Percentiles rank a stretch among this genome's conserved stretches.
Conservation (phyloP, 1,139 yeast genomes). For the Geotrichum siamense region DNA sequence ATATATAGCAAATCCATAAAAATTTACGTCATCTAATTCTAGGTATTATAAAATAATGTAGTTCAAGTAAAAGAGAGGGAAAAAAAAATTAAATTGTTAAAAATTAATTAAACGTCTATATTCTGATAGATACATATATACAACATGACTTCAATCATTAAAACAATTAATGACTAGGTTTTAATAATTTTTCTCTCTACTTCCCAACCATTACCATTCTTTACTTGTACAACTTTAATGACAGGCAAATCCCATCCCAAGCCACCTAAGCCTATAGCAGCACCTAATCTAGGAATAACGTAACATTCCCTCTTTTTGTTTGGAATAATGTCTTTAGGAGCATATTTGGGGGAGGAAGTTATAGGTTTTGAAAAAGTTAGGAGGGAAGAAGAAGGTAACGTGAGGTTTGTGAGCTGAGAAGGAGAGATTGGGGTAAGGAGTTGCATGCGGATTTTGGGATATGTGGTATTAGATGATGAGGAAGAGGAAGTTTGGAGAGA, state of each 20-base stretch:
- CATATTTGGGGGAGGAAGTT: slow-evolving; percentile 66
- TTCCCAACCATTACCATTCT: slow-evolving; percentile 37
- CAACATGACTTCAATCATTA: no score
- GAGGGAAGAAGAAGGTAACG: slow-evolving; percentile 62
- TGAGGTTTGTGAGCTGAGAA: slow-evolving; percentile 68
- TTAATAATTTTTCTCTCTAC: no score
- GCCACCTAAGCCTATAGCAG: slow-evolving; percentile 73
- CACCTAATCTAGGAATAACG: slow-evolving; percentile 88
- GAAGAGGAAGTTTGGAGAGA: slow-evolving; percentile 16
- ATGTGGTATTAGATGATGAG: slow-evolving; percentile 18
- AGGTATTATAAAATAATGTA: no score
- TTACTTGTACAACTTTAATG: slow-evolving; percentile 64
- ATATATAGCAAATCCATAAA: no score
- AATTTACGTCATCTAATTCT: no score
- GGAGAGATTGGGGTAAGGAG: slow-evolving; percentile 72
- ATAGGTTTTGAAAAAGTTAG: slow-evolving; percentile 84
- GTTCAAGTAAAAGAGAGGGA: no score
- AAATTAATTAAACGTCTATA: no score
- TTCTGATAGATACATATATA: no score
- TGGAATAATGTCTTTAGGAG: slow-evolving; percentile 59
- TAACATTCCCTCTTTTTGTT: slow-evolving; percentile 63
- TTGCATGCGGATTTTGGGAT: slow-evolving; percentile 49
- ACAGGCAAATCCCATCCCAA: slow-evolving; percentile 93
- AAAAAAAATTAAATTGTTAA: no score
- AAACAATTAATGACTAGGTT: no score